Evolutionary conservation across 2,329 filamentous ascomycete genomes (phyloP).

Genomic region (Onygena corvina): DNA sequence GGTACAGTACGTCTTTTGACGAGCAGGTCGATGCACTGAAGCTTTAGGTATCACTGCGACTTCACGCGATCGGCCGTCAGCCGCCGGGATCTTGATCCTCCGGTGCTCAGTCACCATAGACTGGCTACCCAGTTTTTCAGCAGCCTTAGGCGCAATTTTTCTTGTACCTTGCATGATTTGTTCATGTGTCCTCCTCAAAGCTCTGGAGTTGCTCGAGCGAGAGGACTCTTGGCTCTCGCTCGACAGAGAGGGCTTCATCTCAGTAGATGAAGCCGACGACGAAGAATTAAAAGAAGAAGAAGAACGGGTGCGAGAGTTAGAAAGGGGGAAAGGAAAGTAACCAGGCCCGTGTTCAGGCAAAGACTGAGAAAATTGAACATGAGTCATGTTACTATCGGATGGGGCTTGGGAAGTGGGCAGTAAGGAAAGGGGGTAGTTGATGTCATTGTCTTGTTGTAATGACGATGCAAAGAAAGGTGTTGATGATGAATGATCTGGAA

Average conservation of each 20-base stretch:
- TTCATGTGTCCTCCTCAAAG: constrained; percentile 37
- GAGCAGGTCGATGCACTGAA: constrained; percentile 52
- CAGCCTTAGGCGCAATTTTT: constrained; percentile 40
- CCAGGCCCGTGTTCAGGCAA: constrained; percentile 24
- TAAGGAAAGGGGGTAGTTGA: constrained; percentile 20
- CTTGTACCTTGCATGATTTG: constrained; percentile 37
- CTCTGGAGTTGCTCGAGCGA: constrained; percentile 34
- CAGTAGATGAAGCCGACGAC: constrained; percentile 31
- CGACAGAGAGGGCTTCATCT: constrained; percentile 43
- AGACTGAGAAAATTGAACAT: constrained; percentile 22
- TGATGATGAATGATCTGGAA: constrained; percentile 19
- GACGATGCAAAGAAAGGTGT: constrained; percentile 22
- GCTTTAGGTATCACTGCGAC: constrained; percentile 45
- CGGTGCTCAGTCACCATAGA: constrained; percentile 31
- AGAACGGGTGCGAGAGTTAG: constrained; percentile 23
- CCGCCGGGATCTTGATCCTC: constrained; percentile 41
- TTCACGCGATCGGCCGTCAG: constrained; percentile 44
- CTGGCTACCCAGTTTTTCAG: constrained; percentile 24
- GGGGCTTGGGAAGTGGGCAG: constrained; percentile 19
- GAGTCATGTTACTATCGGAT: constrained; percentile 20
- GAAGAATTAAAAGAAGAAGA: constrained; percentile 22
- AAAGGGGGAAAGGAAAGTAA: constrained; percentile 23
- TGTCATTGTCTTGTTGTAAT: constrained; percentile 21
- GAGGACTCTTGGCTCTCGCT: constrained; percentile 36
- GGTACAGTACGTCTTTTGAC: constrained; percentile 58